Base-by-base conservation (phyloP, 2,329 filamentous ascomycete species). In the Rhytidhysteron rufulum region DNA sequence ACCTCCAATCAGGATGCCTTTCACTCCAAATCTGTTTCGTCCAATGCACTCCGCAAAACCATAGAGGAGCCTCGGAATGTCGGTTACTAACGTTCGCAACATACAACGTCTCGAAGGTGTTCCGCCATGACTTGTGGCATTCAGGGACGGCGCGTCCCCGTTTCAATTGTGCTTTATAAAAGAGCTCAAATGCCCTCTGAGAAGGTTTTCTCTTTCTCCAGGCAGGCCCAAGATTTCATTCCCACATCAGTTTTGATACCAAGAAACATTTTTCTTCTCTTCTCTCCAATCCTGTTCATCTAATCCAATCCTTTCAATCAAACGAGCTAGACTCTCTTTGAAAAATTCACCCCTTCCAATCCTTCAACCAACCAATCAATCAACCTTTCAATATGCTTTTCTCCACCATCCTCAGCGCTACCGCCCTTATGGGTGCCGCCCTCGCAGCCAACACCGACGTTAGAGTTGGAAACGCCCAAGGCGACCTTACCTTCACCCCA, bases 321-420 rank as follows among this genome's bases (percentile, higher is more conserved):
- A n/a, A 51, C 55, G 55, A 62, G 58, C 62, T 58, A 62, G 57
- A 48, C 51, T 58, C 60, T 55, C 48, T 19, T 38, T 38, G n/a
- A 20, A 25, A 37, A 15, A 40, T 33, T 13, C 44, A 37, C n/a
- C n/a, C n/a, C n/a, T n/a, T n/a, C n/a, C n/a, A n/a, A 22, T 30
- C 29, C 31, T 36, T n/a, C n/a, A n/a, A n/a, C n/a, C n/a, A n/a
- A n/a, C n/a, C n/a, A n/a, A n/a, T n/a, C n/a, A n/a, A n/a, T n/a
- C 47, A 47, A 48, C 52, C 49, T 57, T 58, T 57, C 60, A 65
- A 48, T 55, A 66, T 66, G 63, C 62, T 50, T 57, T 66, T 66
- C 60, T 58, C 61, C 37, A 55, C 56, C 45, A 39, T 62, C 48
- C 48, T 63, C 45, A 47, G 59, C 45, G 53, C 58, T 41, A 47